Base-by-base conservation (phyloP, 768 basidiomycete species). In the Pleurotus eryngii region DNA sequence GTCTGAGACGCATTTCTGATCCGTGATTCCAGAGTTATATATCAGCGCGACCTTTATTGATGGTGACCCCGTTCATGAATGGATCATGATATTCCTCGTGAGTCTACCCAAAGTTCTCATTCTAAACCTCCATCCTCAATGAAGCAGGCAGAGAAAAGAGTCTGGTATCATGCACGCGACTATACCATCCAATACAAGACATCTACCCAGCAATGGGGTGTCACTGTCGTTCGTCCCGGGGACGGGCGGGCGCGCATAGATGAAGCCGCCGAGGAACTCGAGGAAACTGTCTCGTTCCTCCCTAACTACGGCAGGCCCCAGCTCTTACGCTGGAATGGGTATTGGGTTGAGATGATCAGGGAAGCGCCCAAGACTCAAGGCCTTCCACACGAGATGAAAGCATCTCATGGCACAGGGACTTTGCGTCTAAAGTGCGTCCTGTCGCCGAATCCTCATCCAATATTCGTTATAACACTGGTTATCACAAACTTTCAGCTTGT, bases 1-100 rank as follows among this genome's bases (percentile, higher is more conserved):
- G n/a, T n/a, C n/a, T n/a, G n/a, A n/a, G n/a, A n/a, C n/a, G n/a
- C n/a, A n/a, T n/a, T 37, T 8, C 11, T 24, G 47, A 49, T 20
- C 49, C 6, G 55, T 26, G 27, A n/a, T 39, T 3, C 49, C 57
- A 81, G 79, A 75, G 55, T 76, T 74, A 49, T 74, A 70, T 2
- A 70, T 79, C 5, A 75, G 76, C 5, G 79, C 77, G 0, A 70
- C 72, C 27, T 80, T 82, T 58, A 65, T 67, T 12, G 70, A 78
- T 58, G 75, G 76, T 6, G 79, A 81, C 57, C 78, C 76, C 0
- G 68, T 76, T 1, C 79, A 78, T 57, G 80, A 81, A 50, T 82
- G 80, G 79, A 69, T 82, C 8, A 61, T 77, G 1, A 64, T 73
- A 9, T 76, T 77, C 53, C 61, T 82, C n/a, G n/a, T n/a, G n/a